Base-by-base conservation (phyloP, 202 grass and related monocot species). In the Alloteropsis angusta region DNA sequence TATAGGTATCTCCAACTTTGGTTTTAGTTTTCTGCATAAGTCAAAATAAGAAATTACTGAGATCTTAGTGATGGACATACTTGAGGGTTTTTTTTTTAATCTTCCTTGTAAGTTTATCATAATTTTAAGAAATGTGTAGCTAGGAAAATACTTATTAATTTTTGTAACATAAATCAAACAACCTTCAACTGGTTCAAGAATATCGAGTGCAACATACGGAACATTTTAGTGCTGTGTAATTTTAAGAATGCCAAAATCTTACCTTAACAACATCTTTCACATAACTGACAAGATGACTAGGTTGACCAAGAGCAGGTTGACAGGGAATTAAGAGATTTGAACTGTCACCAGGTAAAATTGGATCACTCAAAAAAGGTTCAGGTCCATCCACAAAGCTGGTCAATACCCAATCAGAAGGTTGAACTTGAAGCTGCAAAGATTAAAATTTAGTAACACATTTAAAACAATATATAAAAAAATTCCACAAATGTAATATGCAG, bases 391-490 rank as follows among this genome's bases (percentile, higher is more conserved):
- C 72, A 32, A 47, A 30, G 15, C 11, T 86, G 21, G 39, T 57
- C 16, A 19, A 56, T 15, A 13, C 84, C 34, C 66, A 61, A 75
- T 76, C 60, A 61, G 35, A n/a, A 60, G 46, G 6, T 48, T 49
- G 21, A 65, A 75, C 55, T 55, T 68, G 37, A 69, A 80, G 16
- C 78, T 74, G 64, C 36, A 86, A 80, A 76, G 9, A 15, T 44
- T 17, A 22, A 79, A 39, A 47, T 26, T 66, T 32, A 68, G 58
- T 44, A 68, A 35, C 63, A 35, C 22, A 42, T 48, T 46, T 59
- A 12, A 55, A 77, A 37, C 4, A 61, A 48, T 48, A 39, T 57
- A 72, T 23, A 43, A 80, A 30, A 74, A 58, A 21, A 61, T 55
- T 11, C 5, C 18, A 52, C 16, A 53, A 18, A 56, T 83, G 14